Evolutionary conservation across 371 early-diverging fungal species (phyloP).

Genomic region (Syncephalis plumigaleata): DNA sequence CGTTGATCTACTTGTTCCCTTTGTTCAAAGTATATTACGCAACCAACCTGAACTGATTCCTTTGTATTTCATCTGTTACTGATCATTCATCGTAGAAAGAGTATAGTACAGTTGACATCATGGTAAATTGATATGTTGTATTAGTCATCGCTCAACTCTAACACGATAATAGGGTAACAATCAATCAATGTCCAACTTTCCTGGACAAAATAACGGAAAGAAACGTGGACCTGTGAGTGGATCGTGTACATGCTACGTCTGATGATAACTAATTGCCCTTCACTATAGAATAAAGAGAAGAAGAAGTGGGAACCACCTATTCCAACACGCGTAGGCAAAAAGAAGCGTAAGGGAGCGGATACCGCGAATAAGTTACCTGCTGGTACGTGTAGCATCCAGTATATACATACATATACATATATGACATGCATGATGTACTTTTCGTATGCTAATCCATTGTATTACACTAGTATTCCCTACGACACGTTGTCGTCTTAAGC

Average conservation of each 20-base stretch:
- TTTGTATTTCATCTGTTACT: too few species aligned
- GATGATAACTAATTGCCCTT: not conserved
- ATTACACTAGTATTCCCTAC: conserved; percentile 71
- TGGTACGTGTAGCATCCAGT: conserved; percentile 23
- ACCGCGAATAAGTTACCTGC: conserved; percentile 82
- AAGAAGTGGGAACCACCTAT: conserved; percentile 98
- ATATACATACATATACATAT: not conserved
- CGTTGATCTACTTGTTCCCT: too few species aligned
- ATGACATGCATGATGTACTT: too few species aligned
- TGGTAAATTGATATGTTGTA: not conserved
- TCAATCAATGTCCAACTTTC: conserved; percentile 4
- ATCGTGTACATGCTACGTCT: not conserved
- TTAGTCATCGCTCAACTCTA: too few species aligned
- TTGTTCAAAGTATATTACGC: too few species aligned
- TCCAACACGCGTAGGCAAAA: conserved; percentile 94
- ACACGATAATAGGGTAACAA: conserved; percentile 5
- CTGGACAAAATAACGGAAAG: conserved; percentile 2
- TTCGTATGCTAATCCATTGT: not conserved
- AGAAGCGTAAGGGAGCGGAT: conserved; percentile 94
- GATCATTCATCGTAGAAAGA: not conserved
- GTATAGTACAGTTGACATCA: not conserved
- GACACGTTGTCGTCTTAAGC: conserved; percentile 91
- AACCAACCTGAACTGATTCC: too few species aligned
- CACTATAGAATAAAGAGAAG: conserved; percentile 53
- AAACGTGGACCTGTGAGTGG: not conserved